Evolutionary conservation across 805 yeast species (phyloP).

Genomic region (Yamadazyma kitorensis): DNA sequence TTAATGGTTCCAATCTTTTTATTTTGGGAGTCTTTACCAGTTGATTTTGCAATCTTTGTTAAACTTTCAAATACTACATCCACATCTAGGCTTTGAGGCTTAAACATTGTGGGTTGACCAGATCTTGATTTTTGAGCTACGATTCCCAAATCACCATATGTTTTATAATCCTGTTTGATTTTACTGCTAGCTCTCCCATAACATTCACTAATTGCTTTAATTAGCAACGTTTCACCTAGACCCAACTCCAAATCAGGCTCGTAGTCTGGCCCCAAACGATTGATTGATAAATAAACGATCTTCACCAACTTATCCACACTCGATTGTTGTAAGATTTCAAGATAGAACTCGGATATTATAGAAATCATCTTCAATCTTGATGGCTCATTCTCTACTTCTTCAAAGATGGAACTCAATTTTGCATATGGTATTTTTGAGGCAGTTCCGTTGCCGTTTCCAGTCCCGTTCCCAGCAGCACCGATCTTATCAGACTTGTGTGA

Average conservation of each 20-base stretch:
- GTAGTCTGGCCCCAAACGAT: constrained; percentile 91
- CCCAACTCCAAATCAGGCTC: constrained; percentile 89
- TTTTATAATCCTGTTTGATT: constrained; percentile 70
- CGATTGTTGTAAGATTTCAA: constrained; percentile 52
- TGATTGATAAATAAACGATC: constrained; percentile 81
- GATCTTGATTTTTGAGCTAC: constrained; percentile 83
- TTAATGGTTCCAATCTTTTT: constrained; percentile 77
- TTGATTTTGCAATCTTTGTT: constrained; percentile 69
- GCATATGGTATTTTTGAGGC: constrained; percentile 28
- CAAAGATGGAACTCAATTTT: constrained; percentile 63
- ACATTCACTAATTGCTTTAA: constrained; percentile 85
- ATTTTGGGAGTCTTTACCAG: constrained; percentile 81
- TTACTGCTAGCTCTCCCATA: constrained; percentile 78
- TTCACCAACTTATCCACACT: constrained; percentile 52
- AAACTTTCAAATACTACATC: constrained; percentile 70
- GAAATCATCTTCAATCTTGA: constrained; percentile 81
- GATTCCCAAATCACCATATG: constrained; percentile 85
- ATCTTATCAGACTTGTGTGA: constrained; percentile 10
- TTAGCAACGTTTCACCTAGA: constrained; percentile 82
- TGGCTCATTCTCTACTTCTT: constrained; percentile 73
- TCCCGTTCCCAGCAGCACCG: constrained; percentile 5
- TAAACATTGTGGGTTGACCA: constrained; percentile 90
- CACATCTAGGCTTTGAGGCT: constrained; percentile 77
- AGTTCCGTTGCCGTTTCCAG: constrained; percentile 3
- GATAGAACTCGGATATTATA: constrained; percentile 69